A percentile compares a stretch with the other conserved stretches of the same genome.
Conservation (phyloP, 1,284 basidiomycete species). For the Cryptococcus sp. region DNA sequence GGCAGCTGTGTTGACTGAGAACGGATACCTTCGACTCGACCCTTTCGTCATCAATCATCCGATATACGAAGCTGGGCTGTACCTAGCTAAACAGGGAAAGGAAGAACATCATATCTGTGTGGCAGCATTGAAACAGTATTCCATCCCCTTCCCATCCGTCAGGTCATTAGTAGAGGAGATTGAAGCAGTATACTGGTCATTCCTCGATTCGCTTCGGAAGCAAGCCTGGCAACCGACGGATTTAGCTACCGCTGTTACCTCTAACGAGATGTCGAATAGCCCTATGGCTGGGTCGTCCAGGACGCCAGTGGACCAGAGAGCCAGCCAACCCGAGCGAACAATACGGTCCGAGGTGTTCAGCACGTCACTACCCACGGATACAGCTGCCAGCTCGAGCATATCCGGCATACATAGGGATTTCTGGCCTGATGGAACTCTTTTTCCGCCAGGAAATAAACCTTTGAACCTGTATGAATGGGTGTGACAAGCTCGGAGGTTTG, state of each 20-base stretch:
- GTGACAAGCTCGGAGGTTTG: not conserved
- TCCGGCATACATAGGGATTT: not conserved
- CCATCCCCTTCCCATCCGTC: constrained; percentile 62
- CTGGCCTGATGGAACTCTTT: not conserved
- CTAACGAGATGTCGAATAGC: not conserved
- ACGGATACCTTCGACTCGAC: constrained; percentile 64
- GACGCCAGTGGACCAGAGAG: not conserved
- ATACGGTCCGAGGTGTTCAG: no score
- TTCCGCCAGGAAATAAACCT: not conserved
- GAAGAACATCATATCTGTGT: constrained; percentile 78
- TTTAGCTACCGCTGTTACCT: not conserved
- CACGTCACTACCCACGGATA: no score
- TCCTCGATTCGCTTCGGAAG: not conserved
- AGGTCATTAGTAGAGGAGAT: constrained; percentile 66
- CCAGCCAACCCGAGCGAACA: not conserved
- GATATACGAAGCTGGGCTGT: constrained; percentile 72
- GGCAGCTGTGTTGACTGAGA: constrained; percentile 66
- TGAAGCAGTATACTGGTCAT: constrained; percentile 17
- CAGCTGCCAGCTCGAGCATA: not conserved
- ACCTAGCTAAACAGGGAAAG: constrained; percentile 74
- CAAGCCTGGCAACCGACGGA: not conserved
- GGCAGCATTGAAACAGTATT: constrained; percentile 78
- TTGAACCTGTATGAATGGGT: not conserved
- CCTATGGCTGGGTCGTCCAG: not conserved
- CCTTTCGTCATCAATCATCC: constrained; percentile 69